Percentiles rank a stretch among this genome's conserved stretches.
Conservation (phyloP, 2,329 filamentous ascomycete species). For the Corniculantispora saksenae region DNA sequence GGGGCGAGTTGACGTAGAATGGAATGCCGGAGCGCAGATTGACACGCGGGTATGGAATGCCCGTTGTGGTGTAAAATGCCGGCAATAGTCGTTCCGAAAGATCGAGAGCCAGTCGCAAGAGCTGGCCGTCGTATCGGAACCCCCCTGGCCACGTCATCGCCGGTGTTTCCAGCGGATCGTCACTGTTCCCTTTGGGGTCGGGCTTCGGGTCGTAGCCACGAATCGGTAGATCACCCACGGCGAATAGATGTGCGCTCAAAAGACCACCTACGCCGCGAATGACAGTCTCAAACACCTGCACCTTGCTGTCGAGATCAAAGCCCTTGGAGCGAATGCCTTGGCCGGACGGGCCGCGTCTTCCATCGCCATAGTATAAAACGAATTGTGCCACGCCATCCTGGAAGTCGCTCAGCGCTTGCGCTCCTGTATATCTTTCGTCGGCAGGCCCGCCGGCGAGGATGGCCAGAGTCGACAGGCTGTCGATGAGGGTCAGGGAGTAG, state of each 20-base stretch:
- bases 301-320: slow-evolving; percentile 96
- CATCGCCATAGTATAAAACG: slow-evolving; percentile 85
- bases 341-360: slow-evolving; percentile 66
- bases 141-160: slow-evolving; percentile 73
- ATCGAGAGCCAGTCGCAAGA: slow-evolving; percentile 86
- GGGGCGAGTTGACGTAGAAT: slow-evolving; percentile 84
- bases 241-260: slow-evolving; percentile 90
- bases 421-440: slow-evolving; percentile 38
- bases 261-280: slow-evolving; percentile 90
- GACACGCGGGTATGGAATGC: slow-evolving; percentile 90
- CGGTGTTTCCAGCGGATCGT: slow-evolving; percentile 47
- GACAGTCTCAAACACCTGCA: slow-evolving; percentile 97
- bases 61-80: slow-evolving; percentile 88
- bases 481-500: slow-evolving; percentile 93
- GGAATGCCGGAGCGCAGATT: slow-evolving; percentile 89
- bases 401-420: slow-evolving; percentile 67
- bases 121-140: slow-evolving; percentile 83
- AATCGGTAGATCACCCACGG: slow-evolving; percentile 86
- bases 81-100: slow-evolving; percentile 81
- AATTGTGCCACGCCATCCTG: slow-evolving; percentile 76
- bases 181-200: slow-evolving; percentile 26
- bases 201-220: slow-evolving; percentile 65
- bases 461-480: slow-evolving; percentile 90
- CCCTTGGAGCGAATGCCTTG: slow-evolving; percentile 73
- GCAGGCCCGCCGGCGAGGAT: slow-evolving; percentile 78